Base-by-base conservation (phyloP, 495 filamentous ascomycete genomes). In the Melanomma pulvis-pyrius region DNA sequence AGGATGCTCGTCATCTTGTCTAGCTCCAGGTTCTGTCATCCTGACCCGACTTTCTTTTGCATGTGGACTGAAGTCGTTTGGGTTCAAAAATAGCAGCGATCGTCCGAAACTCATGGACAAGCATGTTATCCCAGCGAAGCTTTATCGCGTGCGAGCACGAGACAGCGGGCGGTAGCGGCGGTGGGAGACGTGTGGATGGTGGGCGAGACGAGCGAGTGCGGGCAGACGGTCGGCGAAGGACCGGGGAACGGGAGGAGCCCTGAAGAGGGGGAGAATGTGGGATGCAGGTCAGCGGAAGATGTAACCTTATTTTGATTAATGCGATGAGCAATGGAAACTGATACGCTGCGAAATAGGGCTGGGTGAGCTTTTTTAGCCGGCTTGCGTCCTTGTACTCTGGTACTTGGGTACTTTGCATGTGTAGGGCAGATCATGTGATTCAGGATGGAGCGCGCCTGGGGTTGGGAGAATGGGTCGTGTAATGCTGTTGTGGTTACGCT, bases 241-340 rank as follows among this genome's bases (percentile, higher is more conserved):
- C 59, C 59, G 59, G 53, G 65, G 51, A 61, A 63, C 52, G 53
- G 65, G 48, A 44, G 60, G 53, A 54, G 26, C n/a, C n/a, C n/a
- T n/a, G n/a, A 34, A 41, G 52, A 46, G 36, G 50, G 65, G 65
- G 52, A 58, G 48, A 24, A 63, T 70, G 68, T 63, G 66, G 51
- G 56, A 63, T 70, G 68, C 68, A 70, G 51, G 56, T 53, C 24
- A 62, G 67, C 68, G 68, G 68, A 63, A 71, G 59, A 67, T 63
- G 68, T 71, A 71, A 71, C 68, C 68, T 51, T 63, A 63, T 67
- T 64, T n/a, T 71, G 68, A 67, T 71, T 61, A 67, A 67, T 65
- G 53, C 47, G 59, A 59, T 63, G 63, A 63, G 58, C 64, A 67
- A 60, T 49, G 19, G 36, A 62, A 51, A 54, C 57, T 63, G 63